phyloP scores from a whole-genome alignment of 768 basidiomycete species.

The Kockovaella imperatae region DNA sequence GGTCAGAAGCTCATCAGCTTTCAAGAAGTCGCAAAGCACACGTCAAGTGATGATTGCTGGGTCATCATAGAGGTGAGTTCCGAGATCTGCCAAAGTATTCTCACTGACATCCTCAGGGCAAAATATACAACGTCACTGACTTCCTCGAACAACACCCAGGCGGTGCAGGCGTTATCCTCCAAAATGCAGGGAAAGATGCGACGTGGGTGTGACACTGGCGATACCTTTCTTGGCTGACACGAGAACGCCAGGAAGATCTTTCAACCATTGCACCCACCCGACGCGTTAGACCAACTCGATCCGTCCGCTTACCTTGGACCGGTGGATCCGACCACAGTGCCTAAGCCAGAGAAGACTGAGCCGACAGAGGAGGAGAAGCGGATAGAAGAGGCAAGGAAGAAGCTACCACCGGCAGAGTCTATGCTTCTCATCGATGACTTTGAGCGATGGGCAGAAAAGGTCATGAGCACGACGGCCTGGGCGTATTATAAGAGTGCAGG shows the following conservation, averaged over 20 bases:
- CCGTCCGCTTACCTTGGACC: conserved; percentile 38
- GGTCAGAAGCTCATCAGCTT: conserved; percentile 44
- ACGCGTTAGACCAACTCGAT: conserved; percentile 41
- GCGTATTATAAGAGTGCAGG: conserved; percentile 44
- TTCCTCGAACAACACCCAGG: conserved; percentile 45
- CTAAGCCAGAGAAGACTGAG: conserved; percentile 10
- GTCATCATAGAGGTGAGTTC: conserved; percentile 68
- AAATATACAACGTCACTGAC: conserved; percentile 45
- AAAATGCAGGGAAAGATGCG: conserved; percentile 45
- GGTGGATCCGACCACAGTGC: conserved; percentile 43
- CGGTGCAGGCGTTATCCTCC: conserved; percentile 39
- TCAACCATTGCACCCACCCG: conserved; percentile 44
- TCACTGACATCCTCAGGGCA: conserved; percentile 24
- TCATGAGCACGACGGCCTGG: conserved; percentile 45
- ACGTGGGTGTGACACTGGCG: conserved; percentile 32
- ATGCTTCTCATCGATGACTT: conserved; percentile 46
- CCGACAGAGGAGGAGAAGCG: conserved; percentile 42
- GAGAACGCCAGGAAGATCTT: conserved; percentile 34
- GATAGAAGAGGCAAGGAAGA: conserved; percentile 33
- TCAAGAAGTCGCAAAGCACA: conserved; percentile 54
- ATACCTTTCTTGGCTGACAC: background rate
- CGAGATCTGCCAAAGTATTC: background rate
- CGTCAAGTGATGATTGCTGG: conserved; percentile 87
- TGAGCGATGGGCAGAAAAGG: conserved; percentile 44
- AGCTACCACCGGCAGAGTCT: conserved; percentile 34